These are phyloP conservation scores for Limonium bicolor DNA, from an alignment of 148 eudicot species.

Conservation along the genomic window DNA sequence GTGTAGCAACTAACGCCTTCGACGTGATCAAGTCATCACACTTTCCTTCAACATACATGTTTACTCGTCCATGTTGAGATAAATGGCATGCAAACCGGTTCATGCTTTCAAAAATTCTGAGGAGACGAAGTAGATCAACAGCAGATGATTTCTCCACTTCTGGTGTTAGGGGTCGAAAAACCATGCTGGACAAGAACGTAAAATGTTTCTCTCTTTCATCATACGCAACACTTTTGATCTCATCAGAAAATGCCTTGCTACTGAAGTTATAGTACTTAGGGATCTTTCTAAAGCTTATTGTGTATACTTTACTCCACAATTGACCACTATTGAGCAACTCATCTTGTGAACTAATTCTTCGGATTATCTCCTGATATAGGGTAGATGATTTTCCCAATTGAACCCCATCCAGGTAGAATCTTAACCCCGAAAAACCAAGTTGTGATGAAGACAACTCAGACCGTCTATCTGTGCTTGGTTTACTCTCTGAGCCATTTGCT, in stretches of 20 bases:
- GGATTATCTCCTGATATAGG: constrained; percentile 57
- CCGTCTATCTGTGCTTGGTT: constrained; percentile 1
- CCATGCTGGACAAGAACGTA: constrained; percentile 25
- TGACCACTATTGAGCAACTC: constrained; percentile 17
- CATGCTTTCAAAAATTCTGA: constrained; percentile 61
- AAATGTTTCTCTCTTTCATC: constrained; percentile 7
- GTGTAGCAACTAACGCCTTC: constrained; percentile 22
- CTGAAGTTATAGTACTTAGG: too few species aligned
- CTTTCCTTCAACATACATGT: constrained; percentile 50
- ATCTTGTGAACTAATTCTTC: constrained; percentile 20
- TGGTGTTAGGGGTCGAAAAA: constrained; percentile 25
- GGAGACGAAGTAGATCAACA: constrained; percentile 46
- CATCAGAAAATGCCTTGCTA: not conserved
- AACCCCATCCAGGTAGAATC: constrained; percentile 53
- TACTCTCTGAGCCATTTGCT: constrained; percentile 9
- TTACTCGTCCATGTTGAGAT: constrained; percentile 29
- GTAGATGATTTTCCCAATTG: constrained; percentile 32
- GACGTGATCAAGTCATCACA: constrained; percentile 34
- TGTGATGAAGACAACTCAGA: too few species aligned
- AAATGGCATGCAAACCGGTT: constrained; percentile 51
- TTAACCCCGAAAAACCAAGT: constrained; percentile 32
- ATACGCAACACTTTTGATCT: constrained; percentile 16
- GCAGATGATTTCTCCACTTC: constrained; percentile 32
- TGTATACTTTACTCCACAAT: constrained; percentile 50
- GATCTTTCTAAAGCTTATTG: constrained; percentile 36